A percentile compares a stretch with the other conserved stretches of the same genome.
These are phyloP conservation scores for Neolentinus lepideus DNA, from an alignment of 1,284 basidiomycete genomes.

Conservation along the genomic window DNA sequence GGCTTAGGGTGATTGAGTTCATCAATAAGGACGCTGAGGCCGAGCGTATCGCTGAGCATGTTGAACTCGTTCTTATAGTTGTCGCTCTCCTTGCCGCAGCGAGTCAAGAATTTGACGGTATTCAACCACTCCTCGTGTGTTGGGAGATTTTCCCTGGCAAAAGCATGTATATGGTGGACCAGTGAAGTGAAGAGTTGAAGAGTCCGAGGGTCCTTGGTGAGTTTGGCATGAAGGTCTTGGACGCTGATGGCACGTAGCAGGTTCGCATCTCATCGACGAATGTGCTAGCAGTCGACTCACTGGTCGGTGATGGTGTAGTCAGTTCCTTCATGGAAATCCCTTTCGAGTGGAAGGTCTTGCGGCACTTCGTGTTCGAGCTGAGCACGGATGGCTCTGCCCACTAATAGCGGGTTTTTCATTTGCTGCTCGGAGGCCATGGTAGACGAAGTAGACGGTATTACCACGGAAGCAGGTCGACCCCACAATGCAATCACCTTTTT, in stretches of 20 bases:
- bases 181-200: constrained; percentile 28
- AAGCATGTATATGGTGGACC: constrained; percentile 30
- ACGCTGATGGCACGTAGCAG: constrained; percentile 11
- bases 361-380: constrained; percentile 28
- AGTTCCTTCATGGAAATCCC: constrained; percentile 26
- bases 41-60: constrained; percentile 32
- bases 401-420: constrained; percentile 29
- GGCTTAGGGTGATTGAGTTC: constrained; percentile 32
- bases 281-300: background rate
- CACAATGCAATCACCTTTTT: background rate
- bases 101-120: constrained; percentile 27
- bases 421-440: constrained; percentile 10
- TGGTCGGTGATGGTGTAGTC: constrained; percentile 29
- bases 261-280: background rate
- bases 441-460: background rate
- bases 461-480: background rate
- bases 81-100: constrained; percentile 30
- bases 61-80: constrained; percentile 34
- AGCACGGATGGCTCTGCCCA: constrained; percentile 28
- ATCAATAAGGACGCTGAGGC: constrained; percentile 31
- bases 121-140: constrained; percentile 31
- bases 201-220: constrained; percentile 26
- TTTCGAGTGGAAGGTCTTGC: constrained; percentile 26
- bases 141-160: constrained; percentile 30
- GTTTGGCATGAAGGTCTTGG: constrained; percentile 22